A percentile compares a stretch with the other conserved stretches of the same genome.
These are phyloP conservation scores for Ceratocystis variospora DNA, from an alignment of 2,329 filamentous ascomycete species.

Conservation along the genomic window DNA sequence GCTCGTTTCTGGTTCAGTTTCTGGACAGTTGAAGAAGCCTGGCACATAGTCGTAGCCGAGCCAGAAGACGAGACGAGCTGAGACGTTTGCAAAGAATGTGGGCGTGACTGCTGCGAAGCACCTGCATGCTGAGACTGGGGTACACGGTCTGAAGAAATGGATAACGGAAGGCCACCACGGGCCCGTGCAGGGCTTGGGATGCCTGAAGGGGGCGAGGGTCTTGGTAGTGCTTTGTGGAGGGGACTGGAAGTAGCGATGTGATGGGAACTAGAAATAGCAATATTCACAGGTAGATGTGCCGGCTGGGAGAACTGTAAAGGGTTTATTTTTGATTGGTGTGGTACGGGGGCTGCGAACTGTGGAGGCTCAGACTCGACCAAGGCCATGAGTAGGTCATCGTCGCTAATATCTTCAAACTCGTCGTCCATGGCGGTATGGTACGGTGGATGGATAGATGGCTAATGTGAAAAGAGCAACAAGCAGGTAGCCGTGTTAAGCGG, in stretches of 20 bases:
- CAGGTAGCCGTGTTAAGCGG: background rate
- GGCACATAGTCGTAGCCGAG: conserved; percentile 11
- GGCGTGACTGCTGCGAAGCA: background rate
- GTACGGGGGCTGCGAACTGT: background rate
- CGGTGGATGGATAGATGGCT: background rate
- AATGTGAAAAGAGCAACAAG: no score
- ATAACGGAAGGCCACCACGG: background rate
- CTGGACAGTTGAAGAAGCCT: conserved; percentile 10
- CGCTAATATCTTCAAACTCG: conserved; percentile 42
- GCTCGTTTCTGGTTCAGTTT: background rate
- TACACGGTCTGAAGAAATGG: background rate
- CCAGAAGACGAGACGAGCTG: background rate
- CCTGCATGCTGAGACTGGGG: background rate
- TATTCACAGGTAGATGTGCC: background rate
- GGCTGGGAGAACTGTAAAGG: conserved; percentile 4
- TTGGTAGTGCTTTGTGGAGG: background rate
- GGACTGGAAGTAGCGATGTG: background rate
- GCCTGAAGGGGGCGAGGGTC: background rate
- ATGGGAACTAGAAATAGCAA: no score
- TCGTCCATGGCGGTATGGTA: conserved; percentile 23
- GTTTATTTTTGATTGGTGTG: background rate
- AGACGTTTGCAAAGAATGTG: background rate
- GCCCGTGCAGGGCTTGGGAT: conserved; percentile 1
- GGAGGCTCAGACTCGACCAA: conserved; percentile 24
- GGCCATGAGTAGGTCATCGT: conserved; percentile 51